These are phyloP conservation scores for Nakazawaea wickerhamii DNA, from an alignment of 805 yeast genomes.

Conservation along the genomic window DNA sequence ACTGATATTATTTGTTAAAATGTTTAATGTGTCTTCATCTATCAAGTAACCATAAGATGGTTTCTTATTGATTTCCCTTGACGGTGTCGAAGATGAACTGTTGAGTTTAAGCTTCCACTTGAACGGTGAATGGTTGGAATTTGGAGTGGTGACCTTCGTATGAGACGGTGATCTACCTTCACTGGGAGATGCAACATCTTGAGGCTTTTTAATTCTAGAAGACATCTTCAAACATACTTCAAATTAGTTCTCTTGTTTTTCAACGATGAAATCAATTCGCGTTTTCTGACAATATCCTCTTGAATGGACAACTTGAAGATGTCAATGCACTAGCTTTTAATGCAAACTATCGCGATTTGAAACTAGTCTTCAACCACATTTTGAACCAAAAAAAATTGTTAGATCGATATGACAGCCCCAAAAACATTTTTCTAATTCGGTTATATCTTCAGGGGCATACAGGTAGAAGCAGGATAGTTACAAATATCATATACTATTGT, in stretches of 20 bases:
- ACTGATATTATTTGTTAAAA: conserved; percentile 6
- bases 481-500: no score
- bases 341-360: no score
- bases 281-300: no score
- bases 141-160: not conserved
- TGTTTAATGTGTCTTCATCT: conserved; percentile 5
- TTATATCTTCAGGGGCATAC: conserved; percentile 4
- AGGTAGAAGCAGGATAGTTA: no score
- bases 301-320: no score
- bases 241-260: no score
- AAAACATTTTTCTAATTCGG: not conserved
- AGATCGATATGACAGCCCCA: not conserved
- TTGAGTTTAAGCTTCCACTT: not conserved
- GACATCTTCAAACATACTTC: not conserved
- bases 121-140: not conserved
- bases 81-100: not conserved
- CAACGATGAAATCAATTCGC: no score
- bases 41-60: conserved; percentile 4
- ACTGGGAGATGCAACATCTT: not conserved
- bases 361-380: no score
- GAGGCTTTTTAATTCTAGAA: not conserved
- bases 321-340: no score
- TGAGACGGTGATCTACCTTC: not conserved
- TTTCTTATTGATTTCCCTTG: not conserved
- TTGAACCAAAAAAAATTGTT: no score